Conservation (phyloP, 2,329 filamentous ascomycete genomes). For the Rhinocladiella mackenziei region DNA sequence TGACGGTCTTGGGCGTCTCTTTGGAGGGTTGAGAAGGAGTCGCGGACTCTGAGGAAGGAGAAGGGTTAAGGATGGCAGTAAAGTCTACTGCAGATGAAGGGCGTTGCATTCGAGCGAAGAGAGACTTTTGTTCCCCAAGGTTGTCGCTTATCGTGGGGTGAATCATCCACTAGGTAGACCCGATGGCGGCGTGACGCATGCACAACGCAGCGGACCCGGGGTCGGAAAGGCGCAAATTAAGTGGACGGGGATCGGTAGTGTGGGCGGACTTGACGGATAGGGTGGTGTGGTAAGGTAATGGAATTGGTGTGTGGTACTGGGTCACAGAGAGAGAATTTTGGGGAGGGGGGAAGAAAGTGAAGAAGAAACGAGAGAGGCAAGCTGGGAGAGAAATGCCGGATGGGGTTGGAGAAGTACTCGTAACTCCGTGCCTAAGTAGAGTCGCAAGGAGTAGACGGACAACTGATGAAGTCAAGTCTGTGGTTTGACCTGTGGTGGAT, state of each 20-base stretch:
- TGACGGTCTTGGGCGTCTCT: constrained; percentile 33
- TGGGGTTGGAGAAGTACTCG: too few relatives aligned
- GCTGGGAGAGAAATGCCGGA: constrained; percentile 14
- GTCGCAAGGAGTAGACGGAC: too few relatives aligned
- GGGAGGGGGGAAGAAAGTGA: not conserved
- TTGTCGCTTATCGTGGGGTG: constrained; percentile 30
- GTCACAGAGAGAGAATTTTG: constrained; percentile 5
- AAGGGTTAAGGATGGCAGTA: constrained; percentile 29
- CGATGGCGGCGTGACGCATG: constrained; percentile 22
- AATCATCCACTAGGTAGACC: constrained; percentile 21
- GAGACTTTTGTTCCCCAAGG: constrained; percentile 21
- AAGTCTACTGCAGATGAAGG: constrained; percentile 30
- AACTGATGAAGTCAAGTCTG: too few relatives aligned
- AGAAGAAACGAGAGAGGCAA: constrained; percentile 16
- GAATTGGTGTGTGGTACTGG: constrained; percentile 6
- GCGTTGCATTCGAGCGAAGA: constrained; percentile 30
- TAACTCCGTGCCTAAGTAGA: too few relatives aligned
- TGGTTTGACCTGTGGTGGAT: constrained; percentile 1
- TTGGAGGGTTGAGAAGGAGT: constrained; percentile 4
- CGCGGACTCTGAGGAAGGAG: constrained; percentile 22
- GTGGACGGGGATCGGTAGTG: constrained; percentile 18
- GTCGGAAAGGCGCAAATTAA: constrained; percentile 21
- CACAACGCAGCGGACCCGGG: constrained; percentile 16
- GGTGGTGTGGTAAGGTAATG: constrained; percentile 15
- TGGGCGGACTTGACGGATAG: constrained; percentile 13